A percentile compares a stretch with the other conserved stretches of the same genome.
These are phyloP conservation scores for Solanum sitiens DNA, from an alignment of 257 asterid genomes.

Conservation along the genomic window DNA sequence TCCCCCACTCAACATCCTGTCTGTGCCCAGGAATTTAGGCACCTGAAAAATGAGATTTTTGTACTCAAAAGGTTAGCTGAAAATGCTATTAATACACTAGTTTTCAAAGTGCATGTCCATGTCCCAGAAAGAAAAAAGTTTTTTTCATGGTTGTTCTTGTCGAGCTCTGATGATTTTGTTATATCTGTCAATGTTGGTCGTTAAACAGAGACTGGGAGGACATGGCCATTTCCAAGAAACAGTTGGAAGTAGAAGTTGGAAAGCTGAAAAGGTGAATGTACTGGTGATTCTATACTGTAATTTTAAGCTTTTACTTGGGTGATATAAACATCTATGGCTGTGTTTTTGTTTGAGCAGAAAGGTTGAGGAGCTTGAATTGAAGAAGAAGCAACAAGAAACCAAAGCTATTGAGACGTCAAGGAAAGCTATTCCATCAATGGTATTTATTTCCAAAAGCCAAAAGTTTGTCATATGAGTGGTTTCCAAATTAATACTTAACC, in stretches of 20 bases:
- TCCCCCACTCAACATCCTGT: conserved; percentile 84
- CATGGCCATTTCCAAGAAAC: conserved; percentile 37
- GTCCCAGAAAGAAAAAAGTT: not conserved
- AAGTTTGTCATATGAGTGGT: conserved; percentile 25
- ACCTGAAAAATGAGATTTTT: conserved; percentile 43
- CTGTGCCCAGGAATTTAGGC: conserved; percentile 61
- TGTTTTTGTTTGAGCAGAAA: conserved; percentile 31
- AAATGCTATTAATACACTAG: not conserved
- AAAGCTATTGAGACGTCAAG: conserved; percentile 19
- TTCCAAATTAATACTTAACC: not conserved
- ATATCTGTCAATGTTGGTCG: not conserved
- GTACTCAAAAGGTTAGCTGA: conserved; percentile 46
- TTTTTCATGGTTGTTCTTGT: not conserved
- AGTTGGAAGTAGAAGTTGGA: conserved; percentile 53
- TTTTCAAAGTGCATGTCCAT: not conserved
- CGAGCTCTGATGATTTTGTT: not conserved
- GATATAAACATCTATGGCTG: not conserved
- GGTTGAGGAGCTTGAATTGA: conserved; percentile 28
- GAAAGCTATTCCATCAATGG: not conserved
- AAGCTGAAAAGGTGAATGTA: conserved; percentile 42
- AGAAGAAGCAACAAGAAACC: conserved; percentile 26
- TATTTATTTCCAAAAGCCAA: not conserved
- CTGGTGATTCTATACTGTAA: not conserved
- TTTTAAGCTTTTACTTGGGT: not conserved
- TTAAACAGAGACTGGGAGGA: conserved; percentile 34